Base-by-base conservation (phyloP, 129 eudicot species). In the Glebionis coronaria region DNA sequence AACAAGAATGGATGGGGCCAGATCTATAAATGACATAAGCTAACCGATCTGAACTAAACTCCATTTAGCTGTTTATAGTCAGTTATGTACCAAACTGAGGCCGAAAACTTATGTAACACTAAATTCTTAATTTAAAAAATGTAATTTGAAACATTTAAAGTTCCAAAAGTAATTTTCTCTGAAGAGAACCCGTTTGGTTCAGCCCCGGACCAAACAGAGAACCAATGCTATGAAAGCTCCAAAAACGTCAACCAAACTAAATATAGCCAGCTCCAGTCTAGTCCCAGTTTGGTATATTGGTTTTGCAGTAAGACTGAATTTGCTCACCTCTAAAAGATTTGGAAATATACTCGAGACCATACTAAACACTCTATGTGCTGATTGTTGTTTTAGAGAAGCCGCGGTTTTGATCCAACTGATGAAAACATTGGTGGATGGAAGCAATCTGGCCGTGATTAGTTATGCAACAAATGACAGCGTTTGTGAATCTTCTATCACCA, bases 401-500 rank as follows among this genome's bases (percentile, higher is more conserved):
- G 83, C 35, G 85, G 60, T 60, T 71, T 79, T 50, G 78, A 63
- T 63, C 60, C 72, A 44, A 65, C 27, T 10, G 88, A 77, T 16
- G 81, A 56, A 67, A 74, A 70, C 61, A 35, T 72, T 45, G 96
- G 96, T n/a, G 96, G 96, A 58, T 88, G 91, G 91, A 75, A 73
- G 67, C 69, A 80, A 78, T 85, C 96, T 12, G 66, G 79, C 15
- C 58, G 12, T 31, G 83, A 82, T 59, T 82, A 52, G 65, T 67
- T 51, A 38, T 49, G 15, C 19, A 28, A 3, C 59, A 21, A 56
- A 56, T n/a, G 25, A 20, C 4, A 28, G 23, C 11, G 6, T 18
- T 65, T 42, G 53, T 14, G 60, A 35, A 74, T 73, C 12, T 56
- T 64, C 13, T 9, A 53, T 53, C 49, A 27, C 16, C 44, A 23